phyloP scores from a whole-genome alignment of 2,329 filamentous ascomycete genomes.

The Didymella arachidicola region DNA sequence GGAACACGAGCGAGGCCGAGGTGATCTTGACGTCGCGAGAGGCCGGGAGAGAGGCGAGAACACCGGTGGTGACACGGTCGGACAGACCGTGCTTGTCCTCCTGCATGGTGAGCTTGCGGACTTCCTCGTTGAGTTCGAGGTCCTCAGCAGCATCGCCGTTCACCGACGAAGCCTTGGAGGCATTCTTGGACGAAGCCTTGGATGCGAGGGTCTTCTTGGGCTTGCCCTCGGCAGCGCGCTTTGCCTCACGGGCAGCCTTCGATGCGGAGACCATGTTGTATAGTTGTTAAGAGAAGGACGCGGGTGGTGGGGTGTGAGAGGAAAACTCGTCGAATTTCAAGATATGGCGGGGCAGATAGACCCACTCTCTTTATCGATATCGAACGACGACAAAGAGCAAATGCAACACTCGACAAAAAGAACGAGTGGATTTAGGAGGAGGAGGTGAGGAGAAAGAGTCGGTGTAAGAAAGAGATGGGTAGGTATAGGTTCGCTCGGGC shows the following conservation, averaged over 20 bases:
- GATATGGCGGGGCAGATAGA: slow-evolving; percentile 22
- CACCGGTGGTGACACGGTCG: slow-evolving; percentile 97
- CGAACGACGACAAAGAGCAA: slow-evolving; percentile 18
- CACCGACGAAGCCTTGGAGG: slow-evolving; percentile 70
- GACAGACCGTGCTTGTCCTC: slow-evolving; percentile 96
- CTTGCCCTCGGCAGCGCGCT: slow-evolving; percentile 71
- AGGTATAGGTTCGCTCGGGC: slow-evolving; percentile 17
- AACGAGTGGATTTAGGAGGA: slow-evolving; percentile 21
- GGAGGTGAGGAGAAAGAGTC: slow-evolving; percentile 17
- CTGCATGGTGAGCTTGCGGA: slow-evolving; percentile 88
- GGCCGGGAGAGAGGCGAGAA: slow-evolving; percentile 81
- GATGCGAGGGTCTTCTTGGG: slow-evolving; percentile 79
- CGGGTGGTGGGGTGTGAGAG: slow-evolving; percentile 30
- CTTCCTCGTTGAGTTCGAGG: slow-evolving; percentile 72
- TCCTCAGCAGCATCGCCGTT: slow-evolving; percentile 78
- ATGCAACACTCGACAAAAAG: slow-evolving; percentile 13
- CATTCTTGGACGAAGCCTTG: slow-evolving; percentile 70
- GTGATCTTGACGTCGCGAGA: slow-evolving; percentile 98
- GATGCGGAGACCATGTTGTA: slow-evolving; percentile 71
- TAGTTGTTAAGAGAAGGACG: slow-evolving; percentile 25
- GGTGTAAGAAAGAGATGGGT: slow-evolving; percentile 6
- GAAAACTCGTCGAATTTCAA: slow-evolving; percentile 27
- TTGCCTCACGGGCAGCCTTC: slow-evolving; percentile 72
- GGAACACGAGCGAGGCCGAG: slow-evolving; percentile 92
- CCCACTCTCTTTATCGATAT: slow-evolving; percentile 32